Evolutionary conservation across 805 yeast species (phyloP).

Genomic region (Suhomyces xylopsoci): DNA sequence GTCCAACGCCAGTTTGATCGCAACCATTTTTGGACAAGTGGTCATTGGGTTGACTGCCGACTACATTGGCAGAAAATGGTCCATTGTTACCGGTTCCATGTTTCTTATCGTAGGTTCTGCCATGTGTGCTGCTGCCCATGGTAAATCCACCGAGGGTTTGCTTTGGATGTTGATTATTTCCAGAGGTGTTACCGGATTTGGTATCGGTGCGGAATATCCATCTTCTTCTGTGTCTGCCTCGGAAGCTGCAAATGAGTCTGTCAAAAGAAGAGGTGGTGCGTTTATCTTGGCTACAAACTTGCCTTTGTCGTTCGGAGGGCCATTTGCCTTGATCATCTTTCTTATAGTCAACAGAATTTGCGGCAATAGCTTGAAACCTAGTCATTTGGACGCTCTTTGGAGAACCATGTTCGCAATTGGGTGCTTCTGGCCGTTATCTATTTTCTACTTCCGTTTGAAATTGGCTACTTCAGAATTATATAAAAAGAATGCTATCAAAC

Average conservation of each 20-base stretch:
- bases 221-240: conserved; percentile 66
- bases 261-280: conserved; percentile 60
- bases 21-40: conserved; percentile 72
- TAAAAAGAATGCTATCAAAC: conserved; percentile 61
- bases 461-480: conserved; percentile 66
- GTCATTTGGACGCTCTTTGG: conserved; percentile 52
- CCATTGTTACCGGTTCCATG: conserved; percentile 62
- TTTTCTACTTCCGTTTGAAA: conserved; percentile 68
- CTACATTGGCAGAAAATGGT: conserved; percentile 65
- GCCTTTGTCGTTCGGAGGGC: conserved; percentile 75
- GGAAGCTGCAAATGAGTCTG: conserved; percentile 71
- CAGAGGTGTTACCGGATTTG: conserved; percentile 75
- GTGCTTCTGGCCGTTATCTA: conserved; percentile 64
- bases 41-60: conserved; percentile 62
- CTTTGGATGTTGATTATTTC: conserved; percentile 75
- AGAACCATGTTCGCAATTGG: conserved; percentile 67
- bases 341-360: conserved; percentile 60
- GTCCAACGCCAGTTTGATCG: conserved; percentile 65
- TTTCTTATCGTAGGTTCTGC: conserved; percentile 63
- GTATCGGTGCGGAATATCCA: conserved; percentile 77
- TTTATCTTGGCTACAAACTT: conserved; percentile 68
- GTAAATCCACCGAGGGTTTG: conserved; percentile 56
- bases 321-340: conserved; percentile 67
- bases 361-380: conserved; percentile 25
- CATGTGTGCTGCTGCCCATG: conserved; percentile 70